Evolutionary conservation across 208 protist species (phyloP).

Genomic region (Trypanosoma scelopori): DNA sequence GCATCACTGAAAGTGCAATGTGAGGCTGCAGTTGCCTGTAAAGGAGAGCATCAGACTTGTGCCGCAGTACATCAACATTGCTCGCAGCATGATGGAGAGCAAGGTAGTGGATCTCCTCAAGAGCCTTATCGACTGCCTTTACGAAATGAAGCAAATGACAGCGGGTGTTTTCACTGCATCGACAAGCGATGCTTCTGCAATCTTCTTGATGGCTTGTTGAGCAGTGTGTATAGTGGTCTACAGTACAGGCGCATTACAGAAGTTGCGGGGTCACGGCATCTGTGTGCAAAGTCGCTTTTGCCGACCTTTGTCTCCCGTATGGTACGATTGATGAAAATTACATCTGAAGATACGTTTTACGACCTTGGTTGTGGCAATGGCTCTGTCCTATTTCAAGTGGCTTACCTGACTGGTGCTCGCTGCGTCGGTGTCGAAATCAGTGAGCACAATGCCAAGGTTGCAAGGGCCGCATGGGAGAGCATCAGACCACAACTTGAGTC

Average conservation of each 20-base stretch:
- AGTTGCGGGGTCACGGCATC: constrained; percentile 51
- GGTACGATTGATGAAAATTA: constrained; percentile 49
- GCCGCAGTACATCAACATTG: background rate
- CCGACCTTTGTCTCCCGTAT: constrained; percentile 65
- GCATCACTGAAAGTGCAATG: constrained; percentile 4
- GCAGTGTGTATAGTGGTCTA: constrained; percentile 43
- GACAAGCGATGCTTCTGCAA: constrained; percentile 48
- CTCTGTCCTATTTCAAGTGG: constrained; percentile 73
- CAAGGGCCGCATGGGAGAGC: constrained; percentile 39
- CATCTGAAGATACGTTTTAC: constrained; percentile 52
- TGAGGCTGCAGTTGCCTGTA: background rate
- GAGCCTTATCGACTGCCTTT: constrained; percentile 60
- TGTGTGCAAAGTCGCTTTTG: constrained; percentile 72
- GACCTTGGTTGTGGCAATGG: constrained; percentile 74
- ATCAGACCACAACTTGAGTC: constrained; percentile 35
- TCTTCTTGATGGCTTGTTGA: constrained; percentile 47
- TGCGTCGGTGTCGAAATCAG: constrained; percentile 67
- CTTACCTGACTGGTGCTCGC: constrained; percentile 54
- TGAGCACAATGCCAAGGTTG: constrained; percentile 56
- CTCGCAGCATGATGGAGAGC: constrained; percentile 15
- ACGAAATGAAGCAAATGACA: constrained; percentile 45
- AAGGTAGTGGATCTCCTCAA: constrained; percentile 48
- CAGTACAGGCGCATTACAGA: constrained; percentile 67
- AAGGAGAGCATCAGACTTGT: background rate
- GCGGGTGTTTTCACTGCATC: constrained; percentile 66